phyloP scores from a whole-genome alignment of 805 yeast species.

The Candida insectalens region DNA sequence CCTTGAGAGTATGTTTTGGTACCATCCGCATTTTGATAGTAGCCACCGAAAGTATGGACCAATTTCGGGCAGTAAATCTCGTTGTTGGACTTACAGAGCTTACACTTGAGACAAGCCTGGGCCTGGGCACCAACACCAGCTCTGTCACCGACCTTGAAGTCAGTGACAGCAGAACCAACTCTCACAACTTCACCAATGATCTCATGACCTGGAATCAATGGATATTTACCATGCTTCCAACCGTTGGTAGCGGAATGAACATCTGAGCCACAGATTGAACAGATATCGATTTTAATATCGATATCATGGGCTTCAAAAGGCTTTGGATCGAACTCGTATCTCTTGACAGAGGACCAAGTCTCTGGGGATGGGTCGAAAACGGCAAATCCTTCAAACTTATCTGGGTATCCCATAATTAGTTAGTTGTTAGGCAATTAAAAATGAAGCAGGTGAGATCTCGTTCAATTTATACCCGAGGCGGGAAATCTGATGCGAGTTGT shows the following conservation, averaged over 20 bases:
- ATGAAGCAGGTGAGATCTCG: too few species aligned
- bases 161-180: conserved; percentile 48
- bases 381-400: conserved; percentile 30
- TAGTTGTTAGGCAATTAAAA: neutral
- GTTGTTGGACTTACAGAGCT: conserved; percentile 43
- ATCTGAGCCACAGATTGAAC: conserved; percentile 56
- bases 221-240: conserved; percentile 30
- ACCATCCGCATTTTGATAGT: conserved; percentile 19
- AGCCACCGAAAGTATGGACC: conserved; percentile 27
- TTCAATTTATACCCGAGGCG: too few species aligned
- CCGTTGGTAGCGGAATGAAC: conserved; percentile 38
- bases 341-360: conserved; percentile 25
- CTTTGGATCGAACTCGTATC: conserved; percentile 25
- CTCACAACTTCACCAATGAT: conserved; percentile 49
- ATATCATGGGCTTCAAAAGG: conserved; percentile 31
- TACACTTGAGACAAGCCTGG: conserved; percentile 49
- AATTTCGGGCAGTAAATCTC: conserved; percentile 32
- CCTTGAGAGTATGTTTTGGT: conserved; percentile 35
- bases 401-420: conserved; percentile 17
- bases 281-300: conserved; percentile 32
- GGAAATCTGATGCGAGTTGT: too few species aligned
- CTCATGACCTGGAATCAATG: conserved; percentile 51
- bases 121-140: conserved; percentile 76
- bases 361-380: conserved; percentile 21
- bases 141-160: conserved; percentile 55